Percentiles rank a stretch among this genome's conserved stretches.
Conservation (phyloP, 2,329 filamentous ascomycete species). For the Alternaria infectoria region DNA sequence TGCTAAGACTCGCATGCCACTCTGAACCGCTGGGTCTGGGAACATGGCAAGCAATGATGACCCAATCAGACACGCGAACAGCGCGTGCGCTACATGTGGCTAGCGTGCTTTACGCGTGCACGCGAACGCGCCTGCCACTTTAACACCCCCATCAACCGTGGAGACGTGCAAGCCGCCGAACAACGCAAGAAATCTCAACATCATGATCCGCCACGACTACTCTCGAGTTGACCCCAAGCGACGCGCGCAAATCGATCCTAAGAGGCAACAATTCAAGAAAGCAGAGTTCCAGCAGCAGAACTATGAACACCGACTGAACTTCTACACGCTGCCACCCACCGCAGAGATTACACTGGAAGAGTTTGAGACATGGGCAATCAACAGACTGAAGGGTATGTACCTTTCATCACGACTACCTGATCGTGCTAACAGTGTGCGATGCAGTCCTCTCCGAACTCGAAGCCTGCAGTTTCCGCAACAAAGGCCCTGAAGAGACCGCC, state of each 20-base stretch:
- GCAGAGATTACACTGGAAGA: conserved; percentile 95
- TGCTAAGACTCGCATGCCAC: neutral
- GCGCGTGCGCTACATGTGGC: conserved; percentile 8
- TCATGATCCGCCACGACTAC: conserved; percentile 49
- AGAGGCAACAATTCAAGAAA: conserved; percentile 85
- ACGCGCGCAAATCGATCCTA: conserved; percentile 76
- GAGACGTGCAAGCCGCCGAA: conserved; percentile 4
- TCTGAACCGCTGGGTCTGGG: neutral
- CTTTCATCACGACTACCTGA: fast-evolving
- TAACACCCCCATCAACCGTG: conserved; percentile 14
- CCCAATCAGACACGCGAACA: neutral
- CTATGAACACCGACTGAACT: conserved; percentile 88
- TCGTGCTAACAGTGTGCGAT: conserved; percentile 8
- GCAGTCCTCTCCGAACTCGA: conserved; percentile 86
- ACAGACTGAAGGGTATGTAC: conserved; percentile 72
- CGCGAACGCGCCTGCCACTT: conserved; percentile 30
- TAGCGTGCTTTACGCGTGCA: conserved; percentile 24
- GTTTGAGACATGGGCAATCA: conserved; percentile 99
- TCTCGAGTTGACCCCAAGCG: conserved; percentile 69
- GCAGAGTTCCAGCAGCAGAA: conserved; percentile 76
- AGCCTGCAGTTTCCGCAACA: conserved; percentile 94
- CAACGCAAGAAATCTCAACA: conserved; percentile 6
- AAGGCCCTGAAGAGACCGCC: conserved; percentile 78
- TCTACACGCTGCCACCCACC: conserved; percentile 86
- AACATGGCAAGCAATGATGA: neutral